Evolutionary conservation across 352 stramenopile species (phyloP).

Genomic region (Pythium myriotylum): DNA sequence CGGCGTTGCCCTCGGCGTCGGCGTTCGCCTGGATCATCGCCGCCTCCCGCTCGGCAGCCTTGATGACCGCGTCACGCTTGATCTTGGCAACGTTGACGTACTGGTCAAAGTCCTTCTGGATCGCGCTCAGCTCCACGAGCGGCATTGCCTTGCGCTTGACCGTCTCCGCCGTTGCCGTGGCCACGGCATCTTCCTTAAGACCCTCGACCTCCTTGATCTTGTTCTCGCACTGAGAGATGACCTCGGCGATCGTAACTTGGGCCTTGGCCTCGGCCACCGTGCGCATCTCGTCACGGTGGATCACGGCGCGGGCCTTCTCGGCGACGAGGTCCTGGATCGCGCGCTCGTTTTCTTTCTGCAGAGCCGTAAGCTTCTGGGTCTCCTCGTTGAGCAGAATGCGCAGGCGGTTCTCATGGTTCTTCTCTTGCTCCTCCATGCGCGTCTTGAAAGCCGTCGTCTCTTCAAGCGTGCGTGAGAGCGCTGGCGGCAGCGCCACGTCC

Average conservation of each 20-base stretch:
- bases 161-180: constrained; percentile 50
- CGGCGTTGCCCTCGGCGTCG: constrained; percentile 63
- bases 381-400: constrained; percentile 84
- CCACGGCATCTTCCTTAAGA: constrained; percentile 65
- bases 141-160: constrained; percentile 65
- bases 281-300: constrained; percentile 79
- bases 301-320: constrained; percentile 63
- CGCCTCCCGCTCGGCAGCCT: constrained; percentile 64
- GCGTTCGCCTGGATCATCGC: constrained; percentile 54
- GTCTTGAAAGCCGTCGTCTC: constrained; percentile 87
- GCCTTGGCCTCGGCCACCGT: constrained; percentile 76
- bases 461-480: constrained; percentile 72
- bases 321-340: constrained; percentile 74
- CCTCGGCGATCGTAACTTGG: constrained; percentile 70
- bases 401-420: constrained; percentile 89
- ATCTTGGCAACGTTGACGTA: constrained; percentile 69
- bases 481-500: constrained; percentile 69
- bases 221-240: constrained; percentile 56
- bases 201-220: constrained; percentile 73
- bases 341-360: constrained; percentile 82
- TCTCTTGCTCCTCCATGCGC: constrained; percentile 88
- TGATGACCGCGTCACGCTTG: constrained; percentile 61
- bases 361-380: constrained; percentile 76
- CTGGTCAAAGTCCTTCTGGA: constrained; percentile 68
- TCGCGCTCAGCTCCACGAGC: constrained; percentile 53